phyloP scores from a whole-genome alignment of 805 yeast species.

The Monosporozyma yasuniensis region DNA sequence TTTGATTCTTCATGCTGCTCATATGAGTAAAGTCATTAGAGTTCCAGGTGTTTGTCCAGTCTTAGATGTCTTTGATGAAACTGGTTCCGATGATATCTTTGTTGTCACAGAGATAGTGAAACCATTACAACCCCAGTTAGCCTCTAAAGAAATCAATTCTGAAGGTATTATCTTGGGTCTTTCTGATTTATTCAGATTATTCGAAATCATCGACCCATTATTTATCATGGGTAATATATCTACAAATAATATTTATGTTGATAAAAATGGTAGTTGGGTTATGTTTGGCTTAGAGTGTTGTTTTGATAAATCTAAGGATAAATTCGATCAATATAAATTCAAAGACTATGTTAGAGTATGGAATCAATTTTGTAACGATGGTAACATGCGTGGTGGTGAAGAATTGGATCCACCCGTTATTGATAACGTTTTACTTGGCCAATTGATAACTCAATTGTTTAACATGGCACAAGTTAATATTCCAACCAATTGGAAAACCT shows the following conservation, averaged over 20 bases:
- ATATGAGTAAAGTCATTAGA: constrained; percentile 21
- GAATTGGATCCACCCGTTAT: background rate
- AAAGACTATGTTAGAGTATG: background rate
- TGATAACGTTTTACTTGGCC: constrained; percentile 11
- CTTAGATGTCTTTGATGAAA: constrained; percentile 23
- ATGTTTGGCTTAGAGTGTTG: constrained; percentile 67
- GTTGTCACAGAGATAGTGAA: constrained; percentile 23
- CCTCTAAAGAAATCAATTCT: constrained; percentile 5
- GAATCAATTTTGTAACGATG: background rate
- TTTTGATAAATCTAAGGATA: constrained; percentile 31
- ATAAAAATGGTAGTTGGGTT: constrained; percentile 71
- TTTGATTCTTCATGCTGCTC: constrained; percentile 19
- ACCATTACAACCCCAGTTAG: constrained; percentile 15
- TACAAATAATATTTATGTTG: constrained; percentile 52
- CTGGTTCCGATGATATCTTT: constrained; percentile 16
- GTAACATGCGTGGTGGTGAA: background rate
- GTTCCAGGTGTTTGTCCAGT: constrained; percentile 27
- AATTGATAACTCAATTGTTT: constrained; percentile 35
- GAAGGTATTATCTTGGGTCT: constrained; percentile 21
- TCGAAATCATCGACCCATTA: constrained; percentile 13
- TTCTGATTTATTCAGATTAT: constrained; percentile 18
- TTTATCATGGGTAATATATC: constrained; percentile 60
- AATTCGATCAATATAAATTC: constrained; percentile 12
- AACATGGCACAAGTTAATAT: constrained; percentile 16
- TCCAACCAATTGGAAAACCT: constrained; percentile 33